Conservation (phyloP, 306 rosid genomes). For the Ochetophila trinervis region DNA sequence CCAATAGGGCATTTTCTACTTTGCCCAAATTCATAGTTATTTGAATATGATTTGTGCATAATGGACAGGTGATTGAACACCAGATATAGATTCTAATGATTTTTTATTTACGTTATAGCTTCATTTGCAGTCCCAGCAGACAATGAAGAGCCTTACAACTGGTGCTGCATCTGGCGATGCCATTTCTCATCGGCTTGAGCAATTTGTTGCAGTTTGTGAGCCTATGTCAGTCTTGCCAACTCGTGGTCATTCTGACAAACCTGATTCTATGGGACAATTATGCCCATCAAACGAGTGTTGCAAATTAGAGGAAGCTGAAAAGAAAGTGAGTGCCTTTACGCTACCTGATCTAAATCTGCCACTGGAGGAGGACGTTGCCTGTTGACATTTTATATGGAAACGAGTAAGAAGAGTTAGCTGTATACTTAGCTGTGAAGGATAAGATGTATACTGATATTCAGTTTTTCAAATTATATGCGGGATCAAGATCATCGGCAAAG, state of each 20-base stretch:
- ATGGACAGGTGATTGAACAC: too few relatives aligned
- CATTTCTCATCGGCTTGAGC: slow-evolving; percentile 21
- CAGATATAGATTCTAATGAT: slow-evolving; percentile 24
- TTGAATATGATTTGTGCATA: background rate
- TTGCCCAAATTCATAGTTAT: background rate
- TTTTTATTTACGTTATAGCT: slow-evolving; percentile 38
- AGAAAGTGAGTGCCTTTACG: slow-evolving; percentile 30
- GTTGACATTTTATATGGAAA: slow-evolving; percentile 18
- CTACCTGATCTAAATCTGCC: slow-evolving; percentile 93
- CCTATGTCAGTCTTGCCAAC: slow-evolving; percentile 19
- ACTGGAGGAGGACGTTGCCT: slow-evolving; percentile 34
- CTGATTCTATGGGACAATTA: slow-evolving; percentile 14
- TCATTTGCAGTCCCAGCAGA: slow-evolving; percentile 46
- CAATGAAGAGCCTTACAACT: slow-evolving; percentile 15
- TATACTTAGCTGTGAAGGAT: slow-evolving; percentile 7
- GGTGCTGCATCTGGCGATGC: slow-evolving; percentile 21
- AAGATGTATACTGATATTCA: slow-evolving; percentile 23
- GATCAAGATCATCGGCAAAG: slow-evolving; percentile 17
- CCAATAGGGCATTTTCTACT: too few relatives aligned
- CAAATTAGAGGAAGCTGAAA: slow-evolving; percentile 39
- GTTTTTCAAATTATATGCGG: slow-evolving; percentile 18
- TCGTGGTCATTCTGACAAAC: slow-evolving; percentile 12
- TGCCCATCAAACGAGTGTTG: slow-evolving; percentile 27
- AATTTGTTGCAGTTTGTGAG: slow-evolving; percentile 18
- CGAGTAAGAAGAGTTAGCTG: slow-evolving; percentile 15